Percentiles rank a stretch among this genome's conserved stretches.
phyloP scores from a whole-genome alignment of 2,329 filamentous ascomycete species.

The Penicillium crustosum region DNA sequence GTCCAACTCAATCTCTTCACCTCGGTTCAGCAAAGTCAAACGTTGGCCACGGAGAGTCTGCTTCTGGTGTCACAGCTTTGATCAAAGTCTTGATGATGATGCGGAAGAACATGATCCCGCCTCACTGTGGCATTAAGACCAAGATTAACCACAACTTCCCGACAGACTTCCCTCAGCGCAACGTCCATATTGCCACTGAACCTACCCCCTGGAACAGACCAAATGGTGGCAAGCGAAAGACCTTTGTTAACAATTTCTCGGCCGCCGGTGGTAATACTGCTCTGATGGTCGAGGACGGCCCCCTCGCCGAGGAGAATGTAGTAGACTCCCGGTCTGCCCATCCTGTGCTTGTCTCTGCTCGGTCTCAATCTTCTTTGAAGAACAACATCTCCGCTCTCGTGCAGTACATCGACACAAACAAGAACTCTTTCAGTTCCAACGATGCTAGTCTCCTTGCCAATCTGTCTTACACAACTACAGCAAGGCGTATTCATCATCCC shows the following conservation, averaged over 20 bases:
- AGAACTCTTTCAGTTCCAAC: constrained; percentile 31
- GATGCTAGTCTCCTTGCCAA: constrained; percentile 52
- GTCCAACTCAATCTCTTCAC: constrained; percentile 54
- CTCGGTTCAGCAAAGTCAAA: constrained; percentile 66
- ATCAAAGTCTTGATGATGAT: constrained; percentile 44
- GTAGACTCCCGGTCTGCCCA: constrained; percentile 58
- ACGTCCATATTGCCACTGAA: constrained; percentile 50
- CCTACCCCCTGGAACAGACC: constrained; percentile 39
- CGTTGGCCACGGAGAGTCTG: constrained; percentile 62
- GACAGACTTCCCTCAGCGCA: constrained; percentile 43
- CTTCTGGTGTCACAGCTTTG: constrained; percentile 52
- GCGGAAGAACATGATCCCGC: constrained; percentile 34
- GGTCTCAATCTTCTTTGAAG: constrained; percentile 49
- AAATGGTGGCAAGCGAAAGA: constrained; percentile 38
- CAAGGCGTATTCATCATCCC: constrained; percentile 49
- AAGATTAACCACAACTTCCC: constrained; percentile 50
- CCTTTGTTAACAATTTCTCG: constrained; percentile 66
- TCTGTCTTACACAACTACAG: constrained; percentile 68
- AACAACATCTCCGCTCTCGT: constrained; percentile 59
- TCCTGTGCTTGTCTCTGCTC: constrained; percentile 60
- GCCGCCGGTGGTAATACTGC: constrained; percentile 72
- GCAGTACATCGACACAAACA: constrained; percentile 55
- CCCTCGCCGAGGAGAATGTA: constrained; percentile 23
- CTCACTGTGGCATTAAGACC: constrained; percentile 40
- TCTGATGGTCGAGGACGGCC: constrained; percentile 62